Base-by-base conservation (phyloP, 1,284 basidiomycete species). In the Cronartium ribicola region DNA sequence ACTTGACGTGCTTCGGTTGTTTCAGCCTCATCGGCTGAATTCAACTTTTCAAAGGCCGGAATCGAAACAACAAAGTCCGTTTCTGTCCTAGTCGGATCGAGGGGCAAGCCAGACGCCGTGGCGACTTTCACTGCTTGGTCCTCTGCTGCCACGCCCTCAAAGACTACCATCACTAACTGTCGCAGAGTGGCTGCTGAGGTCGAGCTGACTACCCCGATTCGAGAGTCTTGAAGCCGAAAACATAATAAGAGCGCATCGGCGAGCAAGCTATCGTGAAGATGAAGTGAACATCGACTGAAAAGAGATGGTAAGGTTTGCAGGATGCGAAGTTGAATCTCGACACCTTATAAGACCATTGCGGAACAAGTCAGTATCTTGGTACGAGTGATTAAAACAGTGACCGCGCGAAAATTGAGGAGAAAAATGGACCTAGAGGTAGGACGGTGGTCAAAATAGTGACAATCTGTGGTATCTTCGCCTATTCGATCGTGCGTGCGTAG, bases 151-250 rank as follows among this genome's bases (percentile, higher is more conserved):
- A 98, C 90, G 79, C 96, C 94, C 83, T 98, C 95, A 66, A 98
- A 92, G 13, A 98, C 89, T 77, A 96, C 91, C 94, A 98, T 98
- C 70, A 98, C 92, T 0, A 96, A 86, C 81, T 98, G 95, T 1
- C 95, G 89, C 6, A 98, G 86, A 0, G 94, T 98, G 0, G 96
- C 95, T 0, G 94, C 94, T 0, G 95, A 96, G 0, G 95, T 98
- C 0, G 93, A 96, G 3, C 93, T 95, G 5, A 98, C 95, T 40
- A 98, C 95, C 0, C 91, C 90, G 36, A 96, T 96, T 76, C 91
- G 88, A 5, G 92, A 94, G 77, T 98, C 94, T 82, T 97, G 94
- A 36, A 98, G 84, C 81, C 88, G 92, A 85, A 98, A 97, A 79
- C 94, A 97, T 8, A 97, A 83, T 40, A 96, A 84, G 0, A 98